Conservation (phyloP, 1,284 basidiomycete genomes). For the Dichomitus squalens region DNA sequence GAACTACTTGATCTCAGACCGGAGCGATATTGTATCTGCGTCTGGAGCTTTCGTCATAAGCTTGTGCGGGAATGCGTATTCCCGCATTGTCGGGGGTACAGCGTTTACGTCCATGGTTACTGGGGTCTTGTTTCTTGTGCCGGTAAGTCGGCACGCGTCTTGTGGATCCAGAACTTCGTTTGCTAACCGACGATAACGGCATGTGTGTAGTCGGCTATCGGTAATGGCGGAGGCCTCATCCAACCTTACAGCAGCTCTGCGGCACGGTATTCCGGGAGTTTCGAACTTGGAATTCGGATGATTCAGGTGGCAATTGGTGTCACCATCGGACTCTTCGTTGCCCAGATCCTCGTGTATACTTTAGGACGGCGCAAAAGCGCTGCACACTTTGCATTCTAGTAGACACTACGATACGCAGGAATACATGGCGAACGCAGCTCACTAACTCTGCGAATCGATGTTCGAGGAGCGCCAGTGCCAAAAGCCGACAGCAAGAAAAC, state of each 20-base stretch:
- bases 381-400: constrained; percentile 78
- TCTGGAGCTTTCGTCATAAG: constrained; percentile 85
- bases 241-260: constrained; percentile 61
- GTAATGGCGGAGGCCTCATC: constrained; percentile 81
- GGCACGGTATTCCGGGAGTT: constrained; percentile 69
- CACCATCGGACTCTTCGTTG: constrained; percentile 81
- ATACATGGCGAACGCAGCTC: too few relatives aligned
- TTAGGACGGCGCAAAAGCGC: constrained; percentile 74
- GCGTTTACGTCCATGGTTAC: constrained; percentile 92
- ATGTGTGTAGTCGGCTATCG: constrained; percentile 70
- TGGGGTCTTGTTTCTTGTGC: constrained; percentile 82
- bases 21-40: constrained; percentile 63
- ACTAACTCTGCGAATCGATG: background rate
- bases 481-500: constrained; percentile 17
- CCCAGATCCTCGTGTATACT: constrained; percentile 78
- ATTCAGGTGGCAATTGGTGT: constrained; percentile 87
- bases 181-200: background rate
- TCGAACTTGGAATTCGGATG: constrained; percentile 74
- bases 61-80: constrained; percentile 80
- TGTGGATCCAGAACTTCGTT: background rate
- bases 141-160: constrained; percentile 47
- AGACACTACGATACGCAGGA: too few relatives aligned
- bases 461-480: background rate
- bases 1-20: constrained; percentile 41
- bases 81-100: constrained; percentile 74